Conservation (phyloP, 2,329 filamentous ascomycete genomes). For the Apiospora hydei region DNA sequence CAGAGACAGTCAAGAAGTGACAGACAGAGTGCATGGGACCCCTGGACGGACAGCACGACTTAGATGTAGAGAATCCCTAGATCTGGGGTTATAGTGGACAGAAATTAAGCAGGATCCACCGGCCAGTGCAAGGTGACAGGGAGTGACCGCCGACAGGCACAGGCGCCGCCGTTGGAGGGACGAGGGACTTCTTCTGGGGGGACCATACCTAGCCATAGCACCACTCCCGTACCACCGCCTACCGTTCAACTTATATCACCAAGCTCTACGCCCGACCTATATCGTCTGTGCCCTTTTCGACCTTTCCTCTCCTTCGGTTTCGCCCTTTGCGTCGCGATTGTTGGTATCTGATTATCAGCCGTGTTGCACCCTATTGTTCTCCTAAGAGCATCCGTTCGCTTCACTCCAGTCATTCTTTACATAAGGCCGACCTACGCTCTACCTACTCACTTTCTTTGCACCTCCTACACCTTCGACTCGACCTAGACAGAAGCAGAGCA, state of each 20-base stretch:
- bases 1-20: not conserved
- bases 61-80: not conserved
- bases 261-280: constrained; percentile 10
- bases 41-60: constrained; percentile 5
- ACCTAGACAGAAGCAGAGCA: not conserved
- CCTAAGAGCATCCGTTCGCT: constrained; percentile 11
- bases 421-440: not conserved
- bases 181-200: not conserved
- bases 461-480: not conserved
- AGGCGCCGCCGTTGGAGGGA: not conserved
- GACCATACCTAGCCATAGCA: constrained; percentile 16
- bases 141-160: not conserved
- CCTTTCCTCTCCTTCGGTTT: not conserved
- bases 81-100: constrained; percentile 17
- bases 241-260: constrained; percentile 11
- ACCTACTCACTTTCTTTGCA: not conserved
- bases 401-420: constrained; percentile 2
- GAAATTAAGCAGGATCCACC: constrained; percentile 6
- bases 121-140: not conserved
- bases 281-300: constrained; percentile 3
- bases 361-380: not conserved
- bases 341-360: not conserved
- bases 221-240: constrained; percentile 1
- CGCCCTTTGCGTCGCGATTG: constrained; percentile 8
- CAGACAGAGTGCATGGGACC: not conserved